A percentile compares a stretch with the other conserved stretches of the same genome.
Conservation (phyloP, 331 rosid species). For the Malus hybrid region DNA sequence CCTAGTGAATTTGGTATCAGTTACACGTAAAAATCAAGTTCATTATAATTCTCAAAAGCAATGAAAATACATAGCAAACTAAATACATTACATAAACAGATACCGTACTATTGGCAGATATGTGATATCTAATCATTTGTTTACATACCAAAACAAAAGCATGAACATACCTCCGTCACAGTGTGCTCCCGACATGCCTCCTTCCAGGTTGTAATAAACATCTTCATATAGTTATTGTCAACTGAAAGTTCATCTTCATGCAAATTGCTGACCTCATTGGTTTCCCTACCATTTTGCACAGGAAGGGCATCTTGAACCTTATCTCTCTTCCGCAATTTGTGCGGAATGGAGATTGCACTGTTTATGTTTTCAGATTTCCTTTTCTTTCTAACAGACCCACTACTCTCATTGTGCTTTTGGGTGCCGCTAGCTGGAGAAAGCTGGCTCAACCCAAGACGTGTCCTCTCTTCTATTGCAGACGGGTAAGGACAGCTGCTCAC, state of each 20-base stretch:
- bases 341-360: conserved; percentile 21
- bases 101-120: neutral
- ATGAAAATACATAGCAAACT: neutral
- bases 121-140: neutral
- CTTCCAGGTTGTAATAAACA: conserved; percentile 75
- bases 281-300: conserved; percentile 6
- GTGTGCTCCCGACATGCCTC: conserved; percentile 46
- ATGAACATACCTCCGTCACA: conserved; percentile 49
- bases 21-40: neutral
- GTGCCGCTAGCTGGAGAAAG: conserved; percentile 28
- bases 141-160: neutral
- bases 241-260: conserved; percentile 29
- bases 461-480: conserved; percentile 70
- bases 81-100: neutral
- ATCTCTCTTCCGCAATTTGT: conserved; percentile 32
- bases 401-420: conserved; percentile 21
- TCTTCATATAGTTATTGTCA: conserved; percentile 35
- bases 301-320: conserved; percentile 12
- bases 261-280: conserved; percentile 2
- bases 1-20: neutral
- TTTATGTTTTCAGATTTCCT: conserved; percentile 35
- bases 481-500: conserved; percentile 73
- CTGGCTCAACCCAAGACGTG: conserved; percentile 46
- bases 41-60: neutral
- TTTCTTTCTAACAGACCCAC: conserved; percentile 37